Evolutionary conservation across 2,329 filamentous ascomycete genomes (phyloP).

Genomic region (Colletotrichum destructivum): DNA sequence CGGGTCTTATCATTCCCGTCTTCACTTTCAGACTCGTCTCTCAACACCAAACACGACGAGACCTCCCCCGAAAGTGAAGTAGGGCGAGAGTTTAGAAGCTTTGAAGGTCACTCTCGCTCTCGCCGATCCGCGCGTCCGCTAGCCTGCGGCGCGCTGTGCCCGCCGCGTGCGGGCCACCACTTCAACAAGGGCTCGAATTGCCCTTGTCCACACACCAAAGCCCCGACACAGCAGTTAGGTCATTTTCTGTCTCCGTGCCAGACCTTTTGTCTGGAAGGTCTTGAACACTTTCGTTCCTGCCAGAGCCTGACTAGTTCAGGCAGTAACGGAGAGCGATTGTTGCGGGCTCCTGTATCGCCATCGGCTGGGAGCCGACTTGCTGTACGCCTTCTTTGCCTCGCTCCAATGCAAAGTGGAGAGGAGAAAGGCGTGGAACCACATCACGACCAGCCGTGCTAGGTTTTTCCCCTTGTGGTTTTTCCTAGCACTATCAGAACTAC

Average conservation of each 20-base stretch:
- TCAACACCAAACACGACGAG: conserved; percentile 12
- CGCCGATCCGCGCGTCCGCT: conserved; percentile 3
- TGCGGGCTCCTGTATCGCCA: neutral
- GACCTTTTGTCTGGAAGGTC: conserved; percentile 6
- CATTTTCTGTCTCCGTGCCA: neutral
- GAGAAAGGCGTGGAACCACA: neutral
- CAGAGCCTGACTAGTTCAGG: conserved; percentile 11
- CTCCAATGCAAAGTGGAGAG: conserved; percentile 2
- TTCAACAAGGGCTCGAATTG: neutral
- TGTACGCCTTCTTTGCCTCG: neutral
- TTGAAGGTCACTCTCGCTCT: conserved; percentile 13
- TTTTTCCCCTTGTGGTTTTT: conserved; percentile 8
- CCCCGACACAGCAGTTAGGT: neutral
- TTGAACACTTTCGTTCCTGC: neutral
- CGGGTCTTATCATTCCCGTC: no score
- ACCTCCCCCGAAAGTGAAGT: conserved; percentile 15
- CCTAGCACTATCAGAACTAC: conserved; percentile 5
- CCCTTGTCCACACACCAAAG: neutral
- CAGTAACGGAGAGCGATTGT: conserved; percentile 12
- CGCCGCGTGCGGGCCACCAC: neutral
- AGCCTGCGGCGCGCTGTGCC: conserved; percentile 11
- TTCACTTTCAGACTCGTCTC: no score
- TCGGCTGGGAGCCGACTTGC: neutral
- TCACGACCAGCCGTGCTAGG: conserved; percentile 4
- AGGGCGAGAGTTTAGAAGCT: conserved; percentile 10